Base-by-base conservation (phyloP, 1,284 basidiomycete species). In the Spongiforma sp. region DNA sequence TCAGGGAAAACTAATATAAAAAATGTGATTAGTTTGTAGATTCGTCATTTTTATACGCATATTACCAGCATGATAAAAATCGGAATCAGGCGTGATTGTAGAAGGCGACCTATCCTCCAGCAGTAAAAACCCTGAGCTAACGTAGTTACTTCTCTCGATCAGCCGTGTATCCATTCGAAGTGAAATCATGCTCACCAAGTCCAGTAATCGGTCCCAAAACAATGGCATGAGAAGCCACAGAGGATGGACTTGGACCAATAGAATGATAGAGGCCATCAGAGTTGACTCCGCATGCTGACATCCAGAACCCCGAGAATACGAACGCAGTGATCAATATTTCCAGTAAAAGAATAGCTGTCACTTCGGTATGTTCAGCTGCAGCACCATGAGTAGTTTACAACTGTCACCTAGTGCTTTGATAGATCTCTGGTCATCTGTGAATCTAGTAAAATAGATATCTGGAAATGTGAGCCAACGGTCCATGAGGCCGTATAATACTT, bases 231-330 rank as follows among this genome's bases (percentile, higher is more conserved):
- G 36, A 37, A 10, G 17, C 36, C 9, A 17, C n/a, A n/a, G n/a
- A n/a, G n/a, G n/a, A n/a, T n/a, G n/a, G n/a, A n/a, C n/a, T n/a
- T n/a, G n/a, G n/a, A n/a, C n/a, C n/a, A n/a, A n/a, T n/a, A n/a
- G n/a, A n/a, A n/a, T n/a, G n/a, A n/a, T 9, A 12, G 14, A 8
- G 11, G 8, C 24, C 24, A 37, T 17, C 17, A 28, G 11, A 2
- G 14, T 14, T 15, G 26, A 2, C 15, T 50, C 9, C 19, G 26
- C 17, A 24, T 26, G 26, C 33, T 37, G 34, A 34, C 15, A 3
- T 24, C 73, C 62, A 70, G 64, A 72, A 66, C 0, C 21, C 54
- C 32, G n/a, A 39, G 33, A 73, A 71, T 28, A n/a, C 33, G 8
- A 63, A 33, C 5, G 17, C 34, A 15, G 68, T 64, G 6, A 73